These are phyloP conservation scores for Ophiostoma perfectum DNA, from an alignment of 2,329 filamentous ascomycete genomes.

Conservation along the genomic window DNA sequence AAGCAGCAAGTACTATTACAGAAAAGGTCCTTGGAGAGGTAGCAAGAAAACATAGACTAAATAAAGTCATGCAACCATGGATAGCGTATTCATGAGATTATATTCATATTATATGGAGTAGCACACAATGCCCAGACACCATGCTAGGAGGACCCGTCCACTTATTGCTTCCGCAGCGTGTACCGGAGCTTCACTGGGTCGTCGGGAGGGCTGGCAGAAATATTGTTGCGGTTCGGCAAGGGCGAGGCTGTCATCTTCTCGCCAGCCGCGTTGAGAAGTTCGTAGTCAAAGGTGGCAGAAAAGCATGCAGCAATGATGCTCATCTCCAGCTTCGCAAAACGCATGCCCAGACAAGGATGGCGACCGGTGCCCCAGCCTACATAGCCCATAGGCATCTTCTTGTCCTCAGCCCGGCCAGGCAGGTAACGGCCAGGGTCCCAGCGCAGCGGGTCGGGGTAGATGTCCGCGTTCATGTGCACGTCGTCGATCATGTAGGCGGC, in stretches of 20 bases:
- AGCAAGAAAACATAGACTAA: too few species aligned
- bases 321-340: conserved; percentile 51
- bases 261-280: conserved; percentile 38
- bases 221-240: conserved; percentile 34
- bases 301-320: conserved; percentile 47
- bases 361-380: conserved; percentile 36
- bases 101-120: too few species aligned
- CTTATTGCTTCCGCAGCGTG: conserved; percentile 22
- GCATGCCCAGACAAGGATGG: conserved; percentile 33
- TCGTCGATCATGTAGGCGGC: conserved; percentile 45
- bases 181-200: conserved; percentile 36
- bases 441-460: conserved; percentile 44
- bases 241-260: conserved; percentile 33
- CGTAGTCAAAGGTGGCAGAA: conserved; percentile 44
- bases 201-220: conserved; percentile 38
- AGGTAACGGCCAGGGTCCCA: conserved; percentile 50
- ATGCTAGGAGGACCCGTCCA: not conserved
- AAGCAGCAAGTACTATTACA: too few species aligned
- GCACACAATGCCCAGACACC: too few species aligned
- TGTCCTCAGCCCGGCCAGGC: conserved; percentile 43
- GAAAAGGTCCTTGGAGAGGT: too few species aligned
- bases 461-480: conserved; percentile 42
- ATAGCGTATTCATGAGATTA: too few species aligned
- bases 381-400: conserved; percentile 31
- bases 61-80: too few species aligned